Conservation (phyloP, 805 yeast species). For the Maudiozyma turicensis region DNA sequence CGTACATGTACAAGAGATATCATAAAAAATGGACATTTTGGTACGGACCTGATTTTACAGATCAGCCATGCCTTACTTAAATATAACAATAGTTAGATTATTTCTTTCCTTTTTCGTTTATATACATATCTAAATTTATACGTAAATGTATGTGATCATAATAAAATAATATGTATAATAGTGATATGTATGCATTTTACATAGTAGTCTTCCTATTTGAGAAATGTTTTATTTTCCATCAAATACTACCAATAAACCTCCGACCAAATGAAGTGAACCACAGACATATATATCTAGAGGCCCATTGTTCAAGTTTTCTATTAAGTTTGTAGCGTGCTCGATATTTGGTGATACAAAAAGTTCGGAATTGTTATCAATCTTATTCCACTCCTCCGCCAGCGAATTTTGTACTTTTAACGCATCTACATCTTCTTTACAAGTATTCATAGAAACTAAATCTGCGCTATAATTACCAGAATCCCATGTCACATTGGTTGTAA, state of each 20-base stretch:
- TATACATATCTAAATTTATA: too few relatives aligned
- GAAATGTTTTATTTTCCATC: slow-evolving; percentile 31
- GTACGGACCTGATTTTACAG: slow-evolving; percentile 62
- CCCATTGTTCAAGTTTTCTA: slow-evolving; percentile 28
- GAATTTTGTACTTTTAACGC: slow-evolving; percentile 70
- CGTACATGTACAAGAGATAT: slow-evolving; percentile 37
- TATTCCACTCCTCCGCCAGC: slow-evolving; percentile 61
- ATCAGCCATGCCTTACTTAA: slow-evolving; percentile 35
- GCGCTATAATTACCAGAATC: slow-evolving; percentile 65
- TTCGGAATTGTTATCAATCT: slow-evolving; percentile 33
- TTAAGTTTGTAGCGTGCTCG: slow-evolving; percentile 54
- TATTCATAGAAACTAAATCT: slow-evolving; percentile 81
- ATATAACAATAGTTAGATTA: background rate
- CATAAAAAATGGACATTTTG: slow-evolving; percentile 47
- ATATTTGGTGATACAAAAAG: slow-evolving; percentile 59
- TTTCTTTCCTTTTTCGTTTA: background rate
- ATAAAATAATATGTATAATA: background rate
- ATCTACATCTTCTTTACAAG: slow-evolving; percentile 68
- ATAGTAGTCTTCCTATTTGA: background rate
- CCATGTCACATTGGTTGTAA: slow-evolving; percentile 91
- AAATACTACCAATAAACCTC: slow-evolving; percentile 81
- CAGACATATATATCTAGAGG: slow-evolving; percentile 73
- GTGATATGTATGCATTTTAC: background rate
- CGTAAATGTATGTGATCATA: background rate
- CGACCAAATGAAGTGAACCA: slow-evolving; percentile 90